phyloP scores from a whole-genome alignment of 768 basidiomycete species.

The Leucogyrophana mollusca region DNA sequence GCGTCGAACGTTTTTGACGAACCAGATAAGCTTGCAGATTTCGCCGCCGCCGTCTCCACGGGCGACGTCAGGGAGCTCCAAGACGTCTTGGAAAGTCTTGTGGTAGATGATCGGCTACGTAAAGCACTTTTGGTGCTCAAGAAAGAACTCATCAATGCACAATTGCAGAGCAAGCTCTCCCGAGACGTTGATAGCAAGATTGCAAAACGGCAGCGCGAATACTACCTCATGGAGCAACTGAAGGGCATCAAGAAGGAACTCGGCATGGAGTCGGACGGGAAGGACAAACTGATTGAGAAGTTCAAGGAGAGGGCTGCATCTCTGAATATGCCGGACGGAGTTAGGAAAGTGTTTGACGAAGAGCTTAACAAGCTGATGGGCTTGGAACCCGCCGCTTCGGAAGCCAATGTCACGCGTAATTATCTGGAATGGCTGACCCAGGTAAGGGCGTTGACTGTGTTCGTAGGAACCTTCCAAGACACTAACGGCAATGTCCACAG shows the following conservation, averaged over 20 bases:
- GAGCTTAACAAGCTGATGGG: slow-evolving; percentile 88
- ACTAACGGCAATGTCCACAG: slow-evolving; percentile 31
- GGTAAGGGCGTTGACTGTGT: slow-evolving; percentile 33
- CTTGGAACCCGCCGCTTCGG: slow-evolving; percentile 87
- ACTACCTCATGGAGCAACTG: slow-evolving; percentile 95
- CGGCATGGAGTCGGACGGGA: slow-evolving; percentile 93
- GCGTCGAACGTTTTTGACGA: slow-evolving; percentile 95
- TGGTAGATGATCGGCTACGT: slow-evolving; percentile 84
- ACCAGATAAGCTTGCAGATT: slow-evolving; percentile 95
- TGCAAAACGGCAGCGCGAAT: slow-evolving; percentile 90
- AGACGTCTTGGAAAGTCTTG: slow-evolving; percentile 85
- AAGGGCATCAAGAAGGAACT: slow-evolving; percentile 96
- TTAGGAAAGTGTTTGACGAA: slow-evolving; percentile 94
- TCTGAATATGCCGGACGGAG: slow-evolving; percentile 86
- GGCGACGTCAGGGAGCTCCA: slow-evolving; percentile 94
- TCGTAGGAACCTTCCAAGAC: not conserved
- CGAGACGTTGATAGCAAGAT: slow-evolving; percentile 95
- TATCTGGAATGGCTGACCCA: slow-evolving; percentile 93
- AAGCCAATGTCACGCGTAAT: slow-evolving; percentile 92
- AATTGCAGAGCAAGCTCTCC: slow-evolving; percentile 89
- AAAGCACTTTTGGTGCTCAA: slow-evolving; percentile 92
- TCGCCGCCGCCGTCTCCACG: slow-evolving; percentile 92
- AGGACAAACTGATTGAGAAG: slow-evolving; percentile 91
- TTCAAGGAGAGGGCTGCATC: slow-evolving; percentile 81
- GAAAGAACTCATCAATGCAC: slow-evolving; percentile 97